These are phyloP conservation scores for Piromyces sp. DNA, from an alignment of 192 early-diverging fungal species.

Conservation along the genomic window DNA sequence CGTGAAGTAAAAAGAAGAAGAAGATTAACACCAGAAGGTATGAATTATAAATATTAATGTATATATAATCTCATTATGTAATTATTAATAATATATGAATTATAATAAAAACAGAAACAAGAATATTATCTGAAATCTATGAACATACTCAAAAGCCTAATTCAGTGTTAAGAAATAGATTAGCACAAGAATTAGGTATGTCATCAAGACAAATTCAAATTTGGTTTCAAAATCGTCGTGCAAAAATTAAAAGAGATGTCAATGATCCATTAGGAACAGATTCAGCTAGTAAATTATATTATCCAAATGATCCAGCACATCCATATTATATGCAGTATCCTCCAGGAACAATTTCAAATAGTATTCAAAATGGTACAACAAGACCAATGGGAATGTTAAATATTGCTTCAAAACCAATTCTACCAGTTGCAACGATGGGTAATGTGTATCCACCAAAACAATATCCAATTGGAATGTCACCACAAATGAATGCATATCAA, in stretches of 20 bases:
- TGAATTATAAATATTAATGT: no score
- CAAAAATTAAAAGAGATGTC: conserved; percentile 37
- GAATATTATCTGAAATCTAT: conserved; percentile 54
- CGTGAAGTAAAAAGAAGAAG: neutral
- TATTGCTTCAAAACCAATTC: neutral
- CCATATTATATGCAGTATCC: neutral
- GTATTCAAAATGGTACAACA: neutral
- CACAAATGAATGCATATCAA: neutral
- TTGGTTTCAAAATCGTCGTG: conserved; percentile 70
- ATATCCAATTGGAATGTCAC: neutral
- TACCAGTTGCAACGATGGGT: neutral
- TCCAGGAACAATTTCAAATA: neutral
- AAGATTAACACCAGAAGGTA: neutral
- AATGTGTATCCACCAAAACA: neutral
- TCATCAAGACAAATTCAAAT: conserved; percentile 55
- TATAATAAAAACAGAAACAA: neutral
- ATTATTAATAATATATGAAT: neutral
- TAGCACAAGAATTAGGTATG: conserved; percentile 52
- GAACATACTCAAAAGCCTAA: conserved; percentile 46
- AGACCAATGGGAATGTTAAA: neutral
- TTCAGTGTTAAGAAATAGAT: conserved; percentile 35
- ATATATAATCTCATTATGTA: no score
- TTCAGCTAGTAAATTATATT: neutral
- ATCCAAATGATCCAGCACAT: neutral
- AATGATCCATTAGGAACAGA: neutral